A percentile compares a stretch with the other conserved stretches of the same genome.
Conservation (phyloP, 768 basidiomycete species). For the Phanerochaete sordida region DNA sequence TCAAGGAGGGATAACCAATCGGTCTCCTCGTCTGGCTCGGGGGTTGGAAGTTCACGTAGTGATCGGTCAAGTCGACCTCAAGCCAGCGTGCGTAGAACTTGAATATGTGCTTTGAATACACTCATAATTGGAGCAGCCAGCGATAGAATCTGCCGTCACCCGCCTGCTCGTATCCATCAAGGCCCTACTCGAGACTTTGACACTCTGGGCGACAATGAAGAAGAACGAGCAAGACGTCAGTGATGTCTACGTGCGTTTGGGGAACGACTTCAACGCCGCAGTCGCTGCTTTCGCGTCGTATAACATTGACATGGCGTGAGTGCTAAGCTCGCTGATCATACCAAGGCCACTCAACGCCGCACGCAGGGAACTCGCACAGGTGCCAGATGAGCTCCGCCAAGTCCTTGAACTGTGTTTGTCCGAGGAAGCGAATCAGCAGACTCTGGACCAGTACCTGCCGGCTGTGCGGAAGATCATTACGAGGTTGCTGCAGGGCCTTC, state of each 20-base stretch:
- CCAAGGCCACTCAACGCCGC: not conserved
- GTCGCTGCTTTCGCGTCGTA: constrained; percentile 84
- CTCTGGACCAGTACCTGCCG: constrained; percentile 86
- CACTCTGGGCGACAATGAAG: constrained; percentile 74
- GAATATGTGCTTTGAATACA: not conserved
- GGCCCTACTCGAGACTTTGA: constrained; percentile 86
- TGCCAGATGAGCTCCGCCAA: constrained; percentile 85
- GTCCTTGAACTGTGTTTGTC: constrained; percentile 90
- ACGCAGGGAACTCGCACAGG: constrained; percentile 75
- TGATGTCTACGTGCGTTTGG: constrained; percentile 94
- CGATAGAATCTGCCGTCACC: constrained; percentile 89
- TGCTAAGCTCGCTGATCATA: constrained; percentile 14
- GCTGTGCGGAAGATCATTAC: constrained; percentile 91
- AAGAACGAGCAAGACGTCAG: constrained; percentile 81
- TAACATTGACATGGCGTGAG: constrained; percentile 90
- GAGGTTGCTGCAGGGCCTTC: constrained; percentile 87
- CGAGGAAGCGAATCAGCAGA: constrained; percentile 83
- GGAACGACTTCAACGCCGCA: constrained; percentile 96
- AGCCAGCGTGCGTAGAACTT: constrained; percentile 25
- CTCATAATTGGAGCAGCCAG: constrained; percentile 46
- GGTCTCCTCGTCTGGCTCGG: constrained; percentile 44
- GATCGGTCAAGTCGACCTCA: constrained; percentile 38
- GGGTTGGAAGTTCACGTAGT: constrained; percentile 30
- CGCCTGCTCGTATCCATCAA: constrained; percentile 93
- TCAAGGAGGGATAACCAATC: constrained; percentile 54